Base-by-base conservation (phyloP, 2,329 filamentous ascomycete species). In the Penicillium concentricum region DNA sequence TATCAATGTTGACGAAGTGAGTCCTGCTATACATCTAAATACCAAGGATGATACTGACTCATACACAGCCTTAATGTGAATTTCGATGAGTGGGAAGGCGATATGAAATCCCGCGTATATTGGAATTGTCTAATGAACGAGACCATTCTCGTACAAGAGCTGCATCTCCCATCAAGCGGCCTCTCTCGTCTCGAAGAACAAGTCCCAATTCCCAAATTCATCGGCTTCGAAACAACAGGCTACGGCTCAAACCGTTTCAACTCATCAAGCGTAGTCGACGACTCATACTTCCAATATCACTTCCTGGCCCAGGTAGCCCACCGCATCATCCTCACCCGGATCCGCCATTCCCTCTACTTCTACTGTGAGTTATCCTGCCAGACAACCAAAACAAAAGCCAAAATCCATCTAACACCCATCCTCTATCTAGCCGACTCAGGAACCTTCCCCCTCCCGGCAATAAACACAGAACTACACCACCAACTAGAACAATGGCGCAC, bases 81-180 rank as follows among this genome's bases (percentile, higher is more conserved):
- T 28, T 72, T 81, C 51, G 76, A 83, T 54, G 69, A 78, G 30
- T 84, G 81, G 81, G 78, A 81, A 57, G 78, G 79, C 5, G 81
- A 84, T 64, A 83, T 84, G 80, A 78, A 83, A 57, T 81, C 80
- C 2, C 73, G 81, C 18, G 73, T 83, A 2, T 84, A 82, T 60
- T 84, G 81, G 81, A 82, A 79, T 55, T 80, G 79, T 16, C 71
- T 82, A 43, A 82, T 83, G 79, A 81, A 82, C 60, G 81, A 84
- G 61, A 81, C 79, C 1, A 81, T 84, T 51, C 76, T 83, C 13
- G 79, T 80, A 0, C 81, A 84, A 65, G 81, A 84, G 58, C 70
- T 83, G 12, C 77, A 81, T 58, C 72, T 84, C 9, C 81, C 81
- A 4, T 71, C 79, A 16, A 82, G 80, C 48, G 78, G 79, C 6